Percentiles rank a stretch among this genome's conserved stretches.
Conservation (phyloP, 2,329 filamentous ascomycete species). For the Ascochyta viciae-villosae region DNA sequence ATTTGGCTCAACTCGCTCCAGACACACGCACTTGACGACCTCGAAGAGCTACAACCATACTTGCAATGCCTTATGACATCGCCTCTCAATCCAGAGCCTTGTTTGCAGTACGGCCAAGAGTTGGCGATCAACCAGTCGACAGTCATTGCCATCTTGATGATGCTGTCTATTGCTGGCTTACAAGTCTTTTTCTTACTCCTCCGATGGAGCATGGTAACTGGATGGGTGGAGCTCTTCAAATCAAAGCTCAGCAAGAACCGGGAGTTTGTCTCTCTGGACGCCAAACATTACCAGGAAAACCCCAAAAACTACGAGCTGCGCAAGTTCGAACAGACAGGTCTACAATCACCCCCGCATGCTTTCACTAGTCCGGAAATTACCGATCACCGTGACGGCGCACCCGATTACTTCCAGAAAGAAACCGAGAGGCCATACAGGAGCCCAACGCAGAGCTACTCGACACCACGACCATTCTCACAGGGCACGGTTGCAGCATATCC, state of each 20-base stretch:
- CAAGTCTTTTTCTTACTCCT: slow-evolving; percentile 85
- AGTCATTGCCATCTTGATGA: slow-evolving; percentile 79
- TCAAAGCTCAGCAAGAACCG: slow-evolving; percentile 62
- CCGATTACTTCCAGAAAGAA: slow-evolving; percentile 48
- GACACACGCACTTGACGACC: slow-evolving; percentile 61
- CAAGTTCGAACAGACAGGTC: slow-evolving; percentile 37
- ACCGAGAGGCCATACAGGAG: slow-evolving; percentile 49
- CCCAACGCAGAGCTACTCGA: slow-evolving; percentile 51
- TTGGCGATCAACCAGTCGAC: slow-evolving; percentile 78
- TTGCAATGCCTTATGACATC: slow-evolving; percentile 70
- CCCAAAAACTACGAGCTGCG: slow-evolving; percentile 45
- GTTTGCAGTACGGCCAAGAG: slow-evolving; percentile 64
- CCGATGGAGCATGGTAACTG: slow-evolving; percentile 82
- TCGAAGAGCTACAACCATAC: slow-evolving; percentile 69
- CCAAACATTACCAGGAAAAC: slow-evolving; percentile 52
- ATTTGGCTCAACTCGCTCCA: slow-evolving; percentile 77
- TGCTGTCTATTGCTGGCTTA: slow-evolving; percentile 82
- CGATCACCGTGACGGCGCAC: slow-evolving; percentile 36
- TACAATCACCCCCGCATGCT: slow-evolving; percentile 38
- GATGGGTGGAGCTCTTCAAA: slow-evolving; percentile 75
- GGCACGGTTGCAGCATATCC: slow-evolving; percentile 20
- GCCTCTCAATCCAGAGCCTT: slow-evolving; percentile 69
- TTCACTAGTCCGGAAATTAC: slow-evolving; percentile 32
- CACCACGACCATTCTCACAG: slow-evolving; percentile 48
- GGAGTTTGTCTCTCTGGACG: slow-evolving; percentile 91